A percentile compares a stretch with the other conserved stretches of the same genome.
phyloP scores from a whole-genome alignment of 805 yeast genomes.

The Candida nitratophila region DNA sequence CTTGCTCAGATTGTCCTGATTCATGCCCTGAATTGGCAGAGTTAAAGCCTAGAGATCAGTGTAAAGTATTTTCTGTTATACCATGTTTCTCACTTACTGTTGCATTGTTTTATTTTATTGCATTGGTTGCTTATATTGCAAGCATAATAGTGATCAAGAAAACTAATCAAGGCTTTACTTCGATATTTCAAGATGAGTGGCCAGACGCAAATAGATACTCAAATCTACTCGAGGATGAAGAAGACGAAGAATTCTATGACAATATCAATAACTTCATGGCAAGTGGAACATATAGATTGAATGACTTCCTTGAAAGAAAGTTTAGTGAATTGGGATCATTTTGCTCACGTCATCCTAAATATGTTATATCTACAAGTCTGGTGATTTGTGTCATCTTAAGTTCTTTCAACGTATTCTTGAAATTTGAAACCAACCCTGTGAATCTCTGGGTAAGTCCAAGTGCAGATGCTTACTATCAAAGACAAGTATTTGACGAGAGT shows the following conservation, averaged over 20 bases:
- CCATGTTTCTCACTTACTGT: constrained; percentile 72
- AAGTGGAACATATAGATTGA: constrained; percentile 37
- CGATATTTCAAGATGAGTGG: constrained; percentile 9
- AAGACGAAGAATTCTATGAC: constrained; percentile 20
- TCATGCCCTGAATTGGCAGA: constrained; percentile 68
- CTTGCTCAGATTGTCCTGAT: constrained; percentile 83
- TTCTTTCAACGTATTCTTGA: constrained; percentile 41
- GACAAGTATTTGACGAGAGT: constrained; percentile 61
- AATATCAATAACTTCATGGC: constrained; percentile 13
- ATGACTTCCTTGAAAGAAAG: constrained; percentile 36
- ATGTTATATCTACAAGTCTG: constrained; percentile 38
- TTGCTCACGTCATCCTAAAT: constrained; percentile 57
- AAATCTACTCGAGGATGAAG: constrained; percentile 17
- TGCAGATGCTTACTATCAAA: constrained; percentile 63
- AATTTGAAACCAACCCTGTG: constrained; percentile 73
- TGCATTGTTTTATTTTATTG: constrained; percentile 38
- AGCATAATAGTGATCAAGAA: neutral
- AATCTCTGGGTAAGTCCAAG: constrained; percentile 84
- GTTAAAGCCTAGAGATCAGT: constrained; percentile 31
- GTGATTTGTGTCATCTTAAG: constrained; percentile 39
- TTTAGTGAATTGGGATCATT: constrained; percentile 47
- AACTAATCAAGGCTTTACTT: neutral
- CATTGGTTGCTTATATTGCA: constrained; percentile 6
- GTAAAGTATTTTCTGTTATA: constrained; percentile 49
- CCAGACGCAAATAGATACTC: constrained; percentile 5